These are phyloP conservation scores for Oryza officinalis DNA, from an alignment of 176 grass and related monocot genomes.

Conservation along the genomic window DNA sequence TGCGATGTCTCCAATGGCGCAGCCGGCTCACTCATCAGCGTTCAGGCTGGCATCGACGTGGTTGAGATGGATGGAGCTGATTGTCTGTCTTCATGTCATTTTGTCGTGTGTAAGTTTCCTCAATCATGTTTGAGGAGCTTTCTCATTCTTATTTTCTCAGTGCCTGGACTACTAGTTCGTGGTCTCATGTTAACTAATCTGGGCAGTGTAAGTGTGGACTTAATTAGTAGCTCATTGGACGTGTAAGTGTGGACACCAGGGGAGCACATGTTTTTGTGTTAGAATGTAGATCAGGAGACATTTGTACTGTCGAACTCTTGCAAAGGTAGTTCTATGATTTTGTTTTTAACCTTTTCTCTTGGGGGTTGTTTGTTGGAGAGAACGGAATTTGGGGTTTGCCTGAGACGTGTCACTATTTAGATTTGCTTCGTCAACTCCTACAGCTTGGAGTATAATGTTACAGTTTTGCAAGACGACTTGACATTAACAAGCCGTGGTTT, in stretches of 20 bases:
- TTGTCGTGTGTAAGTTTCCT: slow-evolving; percentile 46
- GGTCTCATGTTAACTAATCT: slow-evolving; percentile 32
- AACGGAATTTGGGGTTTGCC: neutral
- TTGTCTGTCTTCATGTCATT: slow-evolving; percentile 39
- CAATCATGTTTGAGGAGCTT: slow-evolving; percentile 30
- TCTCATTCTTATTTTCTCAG: neutral
- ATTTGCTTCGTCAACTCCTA: neutral
- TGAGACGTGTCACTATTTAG: neutral
- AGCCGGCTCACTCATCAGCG: slow-evolving; percentile 40
- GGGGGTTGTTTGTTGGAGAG: neutral
- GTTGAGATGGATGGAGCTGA: slow-evolving; percentile 45
- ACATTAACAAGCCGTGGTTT: too few species aligned
- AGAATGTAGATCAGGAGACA: slow-evolving; percentile 35
- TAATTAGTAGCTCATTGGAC: slow-evolving; percentile 18
- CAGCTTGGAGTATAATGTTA: too few species aligned
- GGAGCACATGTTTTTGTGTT: slow-evolving; percentile 15
- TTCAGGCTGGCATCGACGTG: slow-evolving; percentile 22
- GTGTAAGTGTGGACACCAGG: slow-evolving; percentile 12
- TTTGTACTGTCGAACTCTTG: slow-evolving; percentile 35
- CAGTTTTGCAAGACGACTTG: neutral
- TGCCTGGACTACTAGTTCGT: neutral
- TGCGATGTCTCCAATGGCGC: slow-evolving; percentile 52
- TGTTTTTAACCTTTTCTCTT: neutral
- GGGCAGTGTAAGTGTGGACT: neutral
- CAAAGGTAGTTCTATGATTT: slow-evolving; percentile 26